Base-by-base conservation (phyloP, 1,284 basidiomycete species). In the Chalciporus sp. region DNA sequence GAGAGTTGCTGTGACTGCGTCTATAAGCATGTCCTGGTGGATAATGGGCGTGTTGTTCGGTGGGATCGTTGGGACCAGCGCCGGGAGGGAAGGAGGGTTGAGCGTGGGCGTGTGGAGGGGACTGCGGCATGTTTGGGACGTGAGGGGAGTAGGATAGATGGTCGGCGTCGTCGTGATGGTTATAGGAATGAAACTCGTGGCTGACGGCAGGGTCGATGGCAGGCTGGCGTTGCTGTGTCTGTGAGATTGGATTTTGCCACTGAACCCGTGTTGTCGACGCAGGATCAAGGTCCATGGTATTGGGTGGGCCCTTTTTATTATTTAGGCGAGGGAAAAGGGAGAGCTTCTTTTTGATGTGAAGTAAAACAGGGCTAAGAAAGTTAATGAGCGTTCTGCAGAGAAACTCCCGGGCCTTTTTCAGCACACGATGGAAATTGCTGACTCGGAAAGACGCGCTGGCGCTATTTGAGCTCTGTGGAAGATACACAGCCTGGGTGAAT, bases 341-440 rank as follows among this genome's bases (percentile, higher is more conserved):
- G 51, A 58, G 56, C 63, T 71, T 71, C 65, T 67, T 69, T 69
- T 63, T 68, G 67, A 72, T 72, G 61, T 71, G 69, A 61, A 65
- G 41, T 52, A 40, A 28, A 53, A 50, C 35, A 64, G 47, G 62
- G 56, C 57, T 56, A 58, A 31, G 54, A 61, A 61, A 53, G 58
- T 62, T 58, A 65, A 68, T 54, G 64, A 57, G 65, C 52, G 65
- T 66, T 70, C 66, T 70, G 39, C 0, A 55, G 46, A 66, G 66
- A 69, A 66, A 37, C 46, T 56, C 53, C 51, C 50, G 37, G 46
- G 26, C 39, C 53, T 49, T 60, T 62, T 56, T 47, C 33, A 49
- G 52, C 40, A 33, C 33, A 26, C 7, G 35, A 60, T 57, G 59
- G 43, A 52, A 50, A 48, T 27, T 23, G 42, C 42, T 56, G 35